Conservation (phyloP, 1,139 yeast genomes). For the Saccharomycopsis crataegensis region DNA sequence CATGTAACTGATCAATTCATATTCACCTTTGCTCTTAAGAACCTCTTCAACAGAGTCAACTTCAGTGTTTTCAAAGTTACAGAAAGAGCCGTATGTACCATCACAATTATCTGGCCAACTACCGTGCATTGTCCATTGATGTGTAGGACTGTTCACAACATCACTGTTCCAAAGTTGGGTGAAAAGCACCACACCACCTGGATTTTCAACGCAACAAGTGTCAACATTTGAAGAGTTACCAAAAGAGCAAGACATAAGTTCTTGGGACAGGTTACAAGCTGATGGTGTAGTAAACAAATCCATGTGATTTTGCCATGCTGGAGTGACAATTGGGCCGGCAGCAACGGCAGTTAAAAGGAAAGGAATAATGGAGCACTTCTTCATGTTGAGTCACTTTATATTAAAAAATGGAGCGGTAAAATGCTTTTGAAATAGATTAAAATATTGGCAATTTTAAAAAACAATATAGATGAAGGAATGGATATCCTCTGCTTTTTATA, state of each 20-base stretch:
- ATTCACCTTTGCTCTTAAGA: constrained; percentile 41
- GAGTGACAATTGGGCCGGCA: constrained; percentile 10
- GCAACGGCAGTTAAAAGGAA: not conserved
- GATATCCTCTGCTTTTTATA: no score
- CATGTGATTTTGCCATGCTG: constrained; percentile 12
- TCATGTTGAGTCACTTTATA: no score
- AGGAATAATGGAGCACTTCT: no score
- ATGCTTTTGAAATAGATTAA: no score
- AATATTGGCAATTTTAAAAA: no score
- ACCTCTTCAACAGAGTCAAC: constrained; percentile 47
- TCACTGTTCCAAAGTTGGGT: constrained; percentile 93
- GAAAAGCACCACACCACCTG: constrained; percentile 72
- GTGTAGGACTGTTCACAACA: constrained; percentile 73
- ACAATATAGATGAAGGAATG: no score
- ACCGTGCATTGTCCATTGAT: constrained; percentile 79
- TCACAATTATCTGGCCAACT: constrained; percentile 80
- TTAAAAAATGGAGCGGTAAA: no score
- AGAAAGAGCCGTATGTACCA: constrained; percentile 68
- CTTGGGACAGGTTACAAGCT: constrained; percentile 4
- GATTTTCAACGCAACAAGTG: constrained; percentile 72
- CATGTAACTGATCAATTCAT: constrained; percentile 52
- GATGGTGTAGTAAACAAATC: constrained; percentile 8
- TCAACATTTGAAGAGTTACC: not conserved
- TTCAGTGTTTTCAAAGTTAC: constrained; percentile 50
- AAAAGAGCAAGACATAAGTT: constrained; percentile 8